Percentiles rank a stretch among this genome's conserved stretches.
Evolutionary conservation across 768 basidiomycete species (phyloP).

Genomic region (Serpula lacrymans): DNA sequence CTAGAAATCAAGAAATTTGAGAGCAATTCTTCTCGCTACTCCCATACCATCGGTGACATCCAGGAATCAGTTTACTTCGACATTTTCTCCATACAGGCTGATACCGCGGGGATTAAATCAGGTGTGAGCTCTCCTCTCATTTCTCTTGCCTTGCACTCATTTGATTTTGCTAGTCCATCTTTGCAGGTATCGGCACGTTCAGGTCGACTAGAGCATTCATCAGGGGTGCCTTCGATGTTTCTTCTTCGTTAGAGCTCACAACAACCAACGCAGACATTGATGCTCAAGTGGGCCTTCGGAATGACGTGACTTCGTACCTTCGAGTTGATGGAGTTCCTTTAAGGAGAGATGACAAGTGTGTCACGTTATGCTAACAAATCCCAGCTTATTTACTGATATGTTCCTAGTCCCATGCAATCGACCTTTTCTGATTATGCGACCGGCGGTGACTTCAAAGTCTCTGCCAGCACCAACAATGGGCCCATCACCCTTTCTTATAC

Average conservation of each 20-base stretch:
- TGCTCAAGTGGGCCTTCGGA: conserved; percentile 34
- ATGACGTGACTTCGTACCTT: conserved; percentile 40
- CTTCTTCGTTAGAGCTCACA: conserved; percentile 30
- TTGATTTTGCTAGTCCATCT: conserved; percentile 29
- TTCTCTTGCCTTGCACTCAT: too few species aligned
- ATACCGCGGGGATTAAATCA: too few species aligned
- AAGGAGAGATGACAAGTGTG: too few species aligned
- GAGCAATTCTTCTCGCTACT: conserved; percentile 39
- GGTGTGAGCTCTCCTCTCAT: too few species aligned
- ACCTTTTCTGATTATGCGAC: conserved; percentile 21
- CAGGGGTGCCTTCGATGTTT: conserved; percentile 38
- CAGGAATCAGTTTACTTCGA: conserved; percentile 33
- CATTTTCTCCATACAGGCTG: conserved; percentile 12
- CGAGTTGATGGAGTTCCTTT: too few species aligned
- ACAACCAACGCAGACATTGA: conserved; percentile 40
- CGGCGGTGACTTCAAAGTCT: conserved; percentile 32
- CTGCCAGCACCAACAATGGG: conserved; percentile 26
- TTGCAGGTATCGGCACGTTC: conserved; percentile 23
- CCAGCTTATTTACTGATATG: too few species aligned
- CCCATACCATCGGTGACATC: conserved; percentile 35
- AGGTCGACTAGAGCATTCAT: conserved; percentile 46
- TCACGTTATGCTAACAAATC: too few species aligned
- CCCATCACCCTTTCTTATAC: conserved; percentile 24
- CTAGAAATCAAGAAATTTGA: conserved; percentile 39
- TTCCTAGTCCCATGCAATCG: conserved; percentile 31